Conservation (phyloP, 805 yeast species). For the Ogataea thermomethanolica region DNA sequence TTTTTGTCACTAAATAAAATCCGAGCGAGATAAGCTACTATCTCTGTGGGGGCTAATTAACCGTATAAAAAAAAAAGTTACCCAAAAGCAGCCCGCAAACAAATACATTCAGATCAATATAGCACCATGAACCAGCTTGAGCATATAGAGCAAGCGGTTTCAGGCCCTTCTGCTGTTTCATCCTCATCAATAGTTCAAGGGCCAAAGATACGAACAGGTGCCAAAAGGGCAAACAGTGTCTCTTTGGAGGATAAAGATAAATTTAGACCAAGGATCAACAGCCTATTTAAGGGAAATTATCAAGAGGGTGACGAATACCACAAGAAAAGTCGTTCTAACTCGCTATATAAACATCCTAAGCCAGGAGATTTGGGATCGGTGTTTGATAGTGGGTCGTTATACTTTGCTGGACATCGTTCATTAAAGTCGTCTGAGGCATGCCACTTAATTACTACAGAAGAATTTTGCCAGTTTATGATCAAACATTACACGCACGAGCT, state of each 20-base stretch:
- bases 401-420: conserved; percentile 21
- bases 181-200: background rate
- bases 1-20: conserved; percentile 2
- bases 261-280: conserved; percentile 25
- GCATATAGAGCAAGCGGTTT: conserved; percentile 7
- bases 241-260: conserved; percentile 30
- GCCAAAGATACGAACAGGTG: conserved; percentile 12
- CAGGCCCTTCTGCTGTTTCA: conserved; percentile 1
- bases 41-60: conserved; percentile 11
- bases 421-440: conserved; percentile 14
- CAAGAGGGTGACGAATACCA: conserved; percentile 10
- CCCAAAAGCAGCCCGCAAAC: conserved; percentile 13
- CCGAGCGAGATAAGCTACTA: conserved; percentile 3
- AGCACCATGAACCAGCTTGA: conserved; percentile 7
- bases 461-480: conserved; percentile 21
- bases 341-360: conserved; percentile 5
- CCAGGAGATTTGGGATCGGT: conserved; percentile 12
- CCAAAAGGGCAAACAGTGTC: conserved; percentile 30
- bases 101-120: background rate
- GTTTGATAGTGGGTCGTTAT: conserved; percentile 21
- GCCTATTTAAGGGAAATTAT: conserved; percentile 18
- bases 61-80: conserved; percentile 6
- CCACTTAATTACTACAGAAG: conserved; percentile 26
- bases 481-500: conserved; percentile 31
- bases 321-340: conserved; percentile 12